phyloP scores from a whole-genome alignment of 345 rosid species.

The Boechera retrofracta region DNA sequence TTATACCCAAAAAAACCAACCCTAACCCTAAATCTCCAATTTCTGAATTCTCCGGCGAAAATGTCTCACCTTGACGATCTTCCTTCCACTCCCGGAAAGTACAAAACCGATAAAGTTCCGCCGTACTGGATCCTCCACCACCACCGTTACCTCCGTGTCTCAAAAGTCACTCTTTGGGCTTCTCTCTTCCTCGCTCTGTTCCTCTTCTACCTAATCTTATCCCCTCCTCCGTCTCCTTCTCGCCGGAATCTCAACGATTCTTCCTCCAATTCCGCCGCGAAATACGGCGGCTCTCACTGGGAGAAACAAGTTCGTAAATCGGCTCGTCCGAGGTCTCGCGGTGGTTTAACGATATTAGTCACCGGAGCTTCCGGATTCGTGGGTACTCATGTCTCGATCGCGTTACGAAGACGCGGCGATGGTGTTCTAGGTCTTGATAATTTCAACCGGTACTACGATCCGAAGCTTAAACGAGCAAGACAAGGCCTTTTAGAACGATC shows the following conservation, averaged over 20 bases:
- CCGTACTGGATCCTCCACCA: constrained; percentile 47
- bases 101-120: constrained; percentile 60
- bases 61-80: constrained; percentile 65
- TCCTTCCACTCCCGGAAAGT: constrained; percentile 72
- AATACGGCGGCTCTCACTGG: constrained; percentile 56
- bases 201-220: constrained; percentile 52
- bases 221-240: constrained; percentile 45
- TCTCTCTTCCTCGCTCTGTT: constrained; percentile 55
- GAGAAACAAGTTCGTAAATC: constrained; percentile 60
- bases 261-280: constrained; percentile 35
- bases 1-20: neutral
- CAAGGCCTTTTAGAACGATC: constrained; percentile 53
- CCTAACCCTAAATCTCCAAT: constrained; percentile 20
- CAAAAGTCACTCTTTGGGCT: constrained; percentile 55
- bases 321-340: constrained; percentile 47
- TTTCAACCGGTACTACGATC: constrained; percentile 70
- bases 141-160: constrained; percentile 57
- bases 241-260: constrained; percentile 53
- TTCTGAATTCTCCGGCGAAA: constrained; percentile 31
- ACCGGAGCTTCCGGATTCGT: constrained; percentile 90
- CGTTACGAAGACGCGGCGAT: constrained; percentile 69
- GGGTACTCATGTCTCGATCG: constrained; percentile 65
- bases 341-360: constrained; percentile 63
- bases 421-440: constrained; percentile 80
- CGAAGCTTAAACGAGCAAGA: constrained; percentile 63